These are phyloP conservation scores for Aureobasidium namibiae DNA, from an alignment of 2,329 filamentous ascomycete genomes.

Conservation along the genomic window DNA sequence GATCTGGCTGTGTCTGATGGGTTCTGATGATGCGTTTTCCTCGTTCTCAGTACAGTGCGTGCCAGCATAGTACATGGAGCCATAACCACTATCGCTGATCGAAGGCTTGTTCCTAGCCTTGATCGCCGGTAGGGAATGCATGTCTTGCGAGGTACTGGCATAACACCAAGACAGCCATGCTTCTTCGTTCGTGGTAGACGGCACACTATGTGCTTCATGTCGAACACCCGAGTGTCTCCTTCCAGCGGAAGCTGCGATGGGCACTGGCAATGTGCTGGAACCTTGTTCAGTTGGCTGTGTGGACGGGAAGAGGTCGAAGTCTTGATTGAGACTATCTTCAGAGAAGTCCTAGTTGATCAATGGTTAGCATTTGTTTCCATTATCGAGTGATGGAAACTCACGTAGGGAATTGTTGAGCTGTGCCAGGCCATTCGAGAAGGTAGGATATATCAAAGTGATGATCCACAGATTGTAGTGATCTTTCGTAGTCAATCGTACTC, in stretches of 20 bases:
- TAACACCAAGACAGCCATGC: not conserved
- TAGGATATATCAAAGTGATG: not conserved
- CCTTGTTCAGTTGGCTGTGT: not conserved
- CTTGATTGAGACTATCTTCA: not conserved
- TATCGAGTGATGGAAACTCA: not conserved
- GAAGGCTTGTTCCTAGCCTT: not conserved
- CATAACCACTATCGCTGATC: constrained; percentile 3
- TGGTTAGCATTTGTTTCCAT: not conserved
- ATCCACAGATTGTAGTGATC: not conserved
- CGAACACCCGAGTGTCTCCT: not conserved
- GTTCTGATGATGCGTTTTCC: not conserved
- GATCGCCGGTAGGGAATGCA: not conserved
- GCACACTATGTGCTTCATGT: not conserved
- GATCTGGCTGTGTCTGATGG: not conserved
- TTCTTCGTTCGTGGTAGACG: not conserved
- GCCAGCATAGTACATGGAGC: not conserved
- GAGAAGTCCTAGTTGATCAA: not conserved
- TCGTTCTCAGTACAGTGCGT: not conserved
- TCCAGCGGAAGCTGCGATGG: not conserved
- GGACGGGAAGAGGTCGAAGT: not conserved
- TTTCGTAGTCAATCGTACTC: not conserved
- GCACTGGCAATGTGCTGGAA: not conserved
- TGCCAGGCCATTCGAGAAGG: constrained; percentile 7
- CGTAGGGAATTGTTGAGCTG: not conserved
- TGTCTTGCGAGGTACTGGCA: not conserved